Percentiles rank a stretch among this genome's conserved stretches.
phyloP scores from a whole-genome alignment of 805 yeast species.

The Lipomyces oligophaga region DNA sequence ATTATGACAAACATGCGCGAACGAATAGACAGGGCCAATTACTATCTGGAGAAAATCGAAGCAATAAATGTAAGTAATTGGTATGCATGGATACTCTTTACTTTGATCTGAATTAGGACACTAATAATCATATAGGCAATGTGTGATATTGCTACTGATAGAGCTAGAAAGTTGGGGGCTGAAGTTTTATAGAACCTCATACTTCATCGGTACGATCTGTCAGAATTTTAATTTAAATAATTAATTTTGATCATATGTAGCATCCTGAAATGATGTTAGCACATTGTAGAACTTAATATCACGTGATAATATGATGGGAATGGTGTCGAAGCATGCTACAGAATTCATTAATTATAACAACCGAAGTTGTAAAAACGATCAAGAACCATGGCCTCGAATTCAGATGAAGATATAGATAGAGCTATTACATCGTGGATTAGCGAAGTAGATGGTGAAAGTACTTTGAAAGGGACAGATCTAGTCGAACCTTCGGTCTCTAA shows the following conservation, averaged over 20 bases:
- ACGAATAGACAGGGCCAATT: slow-evolving; percentile 57
- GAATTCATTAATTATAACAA: too few relatives aligned
- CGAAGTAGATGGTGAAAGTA: slow-evolving; percentile 4
- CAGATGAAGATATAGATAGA: slow-evolving; percentile 9
- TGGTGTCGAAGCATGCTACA: too few relatives aligned
- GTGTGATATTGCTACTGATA: slow-evolving; percentile 86
- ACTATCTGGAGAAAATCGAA: slow-evolving; percentile 52
- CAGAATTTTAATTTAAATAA: too few relatives aligned
- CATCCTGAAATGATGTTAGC: too few relatives aligned
- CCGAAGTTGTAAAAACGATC: too few relatives aligned
- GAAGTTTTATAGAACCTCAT: neutral
- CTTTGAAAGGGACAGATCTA: neutral
- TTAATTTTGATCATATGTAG: neutral
- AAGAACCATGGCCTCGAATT: slow-evolving; percentile 3
- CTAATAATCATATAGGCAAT: slow-evolving; percentile 50
- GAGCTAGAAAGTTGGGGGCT: slow-evolving; percentile 51
- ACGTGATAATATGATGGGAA: too few relatives aligned
- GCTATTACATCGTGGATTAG: slow-evolving; percentile 11
- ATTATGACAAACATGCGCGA: slow-evolving; percentile 60
- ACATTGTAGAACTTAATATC: too few relatives aligned
- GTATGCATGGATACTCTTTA: neutral
- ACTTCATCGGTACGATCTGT: too few relatives aligned
- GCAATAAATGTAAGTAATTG: slow-evolving; percentile 51
- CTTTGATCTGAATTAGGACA: neutral
- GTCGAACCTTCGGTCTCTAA: slow-evolving; percentile 3